phyloP scores from a whole-genome alignment of 352 stramenopile genomes.

The Globisporangium cylindrosporum region DNA sequence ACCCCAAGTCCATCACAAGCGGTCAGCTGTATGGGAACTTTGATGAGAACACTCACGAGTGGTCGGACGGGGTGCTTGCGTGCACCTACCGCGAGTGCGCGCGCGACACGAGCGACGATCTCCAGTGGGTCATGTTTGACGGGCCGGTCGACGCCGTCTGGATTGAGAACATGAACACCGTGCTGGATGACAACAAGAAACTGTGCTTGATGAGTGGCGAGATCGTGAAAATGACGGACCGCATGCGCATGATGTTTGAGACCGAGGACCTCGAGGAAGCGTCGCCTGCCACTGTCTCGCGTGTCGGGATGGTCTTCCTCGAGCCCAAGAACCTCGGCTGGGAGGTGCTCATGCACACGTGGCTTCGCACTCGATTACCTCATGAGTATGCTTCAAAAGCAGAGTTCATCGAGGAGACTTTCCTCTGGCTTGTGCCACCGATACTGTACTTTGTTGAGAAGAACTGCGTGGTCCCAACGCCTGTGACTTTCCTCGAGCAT shows the following conservation, averaged over 20 bases:
- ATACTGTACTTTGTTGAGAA: slow-evolving; percentile 93
- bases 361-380: slow-evolving; percentile 65
- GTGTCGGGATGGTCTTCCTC: slow-evolving; percentile 93
- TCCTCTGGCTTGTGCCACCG: slow-evolving; percentile 89
- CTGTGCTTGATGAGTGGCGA: slow-evolving; percentile 93
- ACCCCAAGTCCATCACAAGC: slow-evolving; percentile 94
- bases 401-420: slow-evolving; percentile 68
- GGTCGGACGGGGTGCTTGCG: slow-evolving; percentile 93
- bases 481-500: slow-evolving; percentile 90
- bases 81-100: slow-evolving; percentile 93
- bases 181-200: slow-evolving; percentile 94
- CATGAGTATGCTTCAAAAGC: slow-evolving; percentile 30
- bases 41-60: slow-evolving; percentile 93
- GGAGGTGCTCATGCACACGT: slow-evolving; percentile 86
- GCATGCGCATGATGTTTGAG: slow-evolving; percentile 96
- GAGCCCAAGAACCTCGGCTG: slow-evolving; percentile 90
- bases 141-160: slow-evolving; percentile 92
- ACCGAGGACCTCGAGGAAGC: slow-evolving; percentile 90
- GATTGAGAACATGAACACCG: slow-evolving; percentile 97
- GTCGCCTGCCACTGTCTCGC: slow-evolving; percentile 88
- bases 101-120: slow-evolving; percentile 69
- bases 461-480: slow-evolving; percentile 74
- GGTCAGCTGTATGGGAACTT: slow-evolving; percentile 95
- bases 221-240: slow-evolving; percentile 94
- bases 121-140: slow-evolving; percentile 95